phyloP scores from a whole-genome alignment of 345 rosid genomes.

The Aquilaria sinensis region DNA sequence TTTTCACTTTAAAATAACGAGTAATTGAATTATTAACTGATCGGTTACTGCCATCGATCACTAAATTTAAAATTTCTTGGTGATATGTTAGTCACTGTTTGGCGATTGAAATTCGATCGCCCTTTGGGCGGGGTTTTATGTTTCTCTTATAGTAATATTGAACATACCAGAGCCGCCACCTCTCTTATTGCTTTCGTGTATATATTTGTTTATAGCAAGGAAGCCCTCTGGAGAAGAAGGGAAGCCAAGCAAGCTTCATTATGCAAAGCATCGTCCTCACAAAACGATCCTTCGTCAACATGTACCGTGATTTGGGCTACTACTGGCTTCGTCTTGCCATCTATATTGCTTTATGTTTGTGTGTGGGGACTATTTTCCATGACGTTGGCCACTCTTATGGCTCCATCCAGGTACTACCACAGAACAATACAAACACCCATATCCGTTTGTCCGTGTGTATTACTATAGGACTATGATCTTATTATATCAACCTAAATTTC shows the following conservation, averaged over 20 bases:
- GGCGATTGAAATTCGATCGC: too few relatives aligned
- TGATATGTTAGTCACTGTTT: too few relatives aligned
- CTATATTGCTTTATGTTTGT: constrained; percentile 39
- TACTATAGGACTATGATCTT: neutral
- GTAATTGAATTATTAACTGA: too few relatives aligned
- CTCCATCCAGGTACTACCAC: constrained; percentile 43
- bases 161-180: too few relatives aligned
- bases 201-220: constrained; percentile 16
- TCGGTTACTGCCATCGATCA: too few relatives aligned
- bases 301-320: constrained; percentile 59
- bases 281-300: constrained; percentile 44
- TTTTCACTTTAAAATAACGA: too few relatives aligned
- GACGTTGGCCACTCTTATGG: constrained; percentile 36
- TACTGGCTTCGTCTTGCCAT: constrained; percentile 58
- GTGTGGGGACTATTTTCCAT: constrained; percentile 39
- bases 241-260: constrained; percentile 34
- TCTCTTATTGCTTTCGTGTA: too few relatives aligned
- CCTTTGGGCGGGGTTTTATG: too few relatives aligned
- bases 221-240: constrained; percentile 22
- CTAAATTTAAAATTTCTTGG: too few relatives aligned
- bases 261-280: constrained; percentile 33
- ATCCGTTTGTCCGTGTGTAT: neutral
- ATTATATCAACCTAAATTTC: neutral
- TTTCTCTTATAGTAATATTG: neutral
- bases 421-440: neutral